Evolutionary conservation across 805 yeast genomes (phyloP).

Genomic region (Zygosaccharomyces bisporus): DNA sequence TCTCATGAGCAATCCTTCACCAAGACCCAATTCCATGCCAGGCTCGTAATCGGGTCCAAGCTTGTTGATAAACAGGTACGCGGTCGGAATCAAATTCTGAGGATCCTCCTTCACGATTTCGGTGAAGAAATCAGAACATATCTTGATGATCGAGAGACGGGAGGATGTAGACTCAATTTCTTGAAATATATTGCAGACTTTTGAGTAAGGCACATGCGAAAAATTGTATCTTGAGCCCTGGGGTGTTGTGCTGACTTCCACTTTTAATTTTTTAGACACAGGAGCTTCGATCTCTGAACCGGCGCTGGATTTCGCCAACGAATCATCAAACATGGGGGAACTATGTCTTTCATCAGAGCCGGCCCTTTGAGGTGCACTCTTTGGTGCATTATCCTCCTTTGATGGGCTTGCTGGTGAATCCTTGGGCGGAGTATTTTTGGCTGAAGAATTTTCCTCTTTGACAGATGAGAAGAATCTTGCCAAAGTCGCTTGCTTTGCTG

Average conservation of each 20-base stretch:
- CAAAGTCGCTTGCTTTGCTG: constrained; percentile 31
- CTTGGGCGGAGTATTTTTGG: no score
- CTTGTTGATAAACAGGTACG: constrained; percentile 82
- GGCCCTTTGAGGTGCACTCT: not conserved
- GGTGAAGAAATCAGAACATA: constrained; percentile 68
- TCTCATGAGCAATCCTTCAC: constrained; percentile 83
- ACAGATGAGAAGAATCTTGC: constrained; percentile 32
- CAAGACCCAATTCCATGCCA: constrained; percentile 88
- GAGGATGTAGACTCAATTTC: constrained; percentile 76
- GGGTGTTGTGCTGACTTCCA: not conserved
- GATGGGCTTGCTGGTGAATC: not conserved
- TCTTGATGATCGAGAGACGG: constrained; percentile 73
- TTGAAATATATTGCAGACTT: constrained; percentile 62
- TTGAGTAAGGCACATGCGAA: constrained; percentile 36
- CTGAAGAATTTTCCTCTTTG: constrained; percentile 15
- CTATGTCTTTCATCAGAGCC: not conserved
- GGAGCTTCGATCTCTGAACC: constrained; percentile 8
- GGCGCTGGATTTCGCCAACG: constrained; percentile 1
- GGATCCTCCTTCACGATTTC: constrained; percentile 57
- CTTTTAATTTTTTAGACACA: constrained; percentile 9
- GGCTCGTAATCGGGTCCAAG: constrained; percentile 91
- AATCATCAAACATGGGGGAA: constrained; percentile 3
- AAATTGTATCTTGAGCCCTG: constrained; percentile 1
- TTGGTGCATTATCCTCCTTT: not conserved
- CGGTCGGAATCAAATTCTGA: constrained; percentile 57